Evolutionary conservation across 352 stramenopile species (phyloP), one percentile per base, ranked within the genome.

Genomic region (Globisporangium solare): DNA sequence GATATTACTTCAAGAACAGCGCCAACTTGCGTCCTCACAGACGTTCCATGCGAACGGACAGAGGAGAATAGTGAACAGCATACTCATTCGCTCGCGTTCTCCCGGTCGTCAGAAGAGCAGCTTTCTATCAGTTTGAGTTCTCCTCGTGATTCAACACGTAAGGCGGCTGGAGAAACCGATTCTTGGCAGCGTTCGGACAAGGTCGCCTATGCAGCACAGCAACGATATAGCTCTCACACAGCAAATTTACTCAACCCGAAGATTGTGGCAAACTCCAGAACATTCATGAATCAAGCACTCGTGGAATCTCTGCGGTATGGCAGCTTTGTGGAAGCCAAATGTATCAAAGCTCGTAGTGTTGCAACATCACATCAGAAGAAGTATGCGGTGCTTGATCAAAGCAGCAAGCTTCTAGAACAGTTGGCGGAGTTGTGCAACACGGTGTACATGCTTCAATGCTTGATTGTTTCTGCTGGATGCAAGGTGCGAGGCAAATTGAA

Each of bases 391-490:
- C 24, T 69, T 22, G 57, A 68, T 54, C 56, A n/a, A 7, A 68
- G 27, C 17, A 63, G 48, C 35, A 67, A 66, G 18, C 55, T 45
- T 14, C 51, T 60, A 8, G 49, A 22, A 15, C 68, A 62, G 31
- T 43, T 82, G 48, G 55, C 63, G 46, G 53, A 56, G 11, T 39
- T 79, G 24, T 76, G 64, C 15, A 54, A 50, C 18, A 41, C 68
- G 42, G 51, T 66, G 18, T 68, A 71, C 51, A 56, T 71, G 39
- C 51, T 82, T 40, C 72, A 82, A 52, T 75, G 63, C 35, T 57
- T 57, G 37, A 46, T 82, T n/a, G 51, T 62, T 31, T 71, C 68
- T 18, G 35, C 45, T 18, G 58, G 47, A 12, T 73, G 60, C 47
- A 27, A 40, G 0, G 17, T 79, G 46, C 21, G 58, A 2, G 47